Percentiles rank a stretch among this genome's conserved stretches.
Conservation (phyloP, 441 rosid genomes). For the Viola pubescens region DNA sequence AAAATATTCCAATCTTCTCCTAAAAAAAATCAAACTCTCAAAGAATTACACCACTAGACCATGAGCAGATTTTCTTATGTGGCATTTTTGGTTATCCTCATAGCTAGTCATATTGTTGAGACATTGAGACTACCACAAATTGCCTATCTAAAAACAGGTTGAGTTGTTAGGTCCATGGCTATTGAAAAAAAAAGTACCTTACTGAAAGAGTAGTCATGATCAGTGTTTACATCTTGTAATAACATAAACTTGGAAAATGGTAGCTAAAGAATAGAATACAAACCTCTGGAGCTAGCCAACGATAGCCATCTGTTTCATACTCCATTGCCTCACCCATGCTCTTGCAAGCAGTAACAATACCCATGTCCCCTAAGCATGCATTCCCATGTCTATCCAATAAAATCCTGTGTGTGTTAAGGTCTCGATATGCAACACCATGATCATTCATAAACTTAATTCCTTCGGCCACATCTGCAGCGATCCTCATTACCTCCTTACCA, state of each 20-base stretch:
- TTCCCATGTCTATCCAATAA: constrained; percentile 73
- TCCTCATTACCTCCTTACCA: constrained; percentile 62
- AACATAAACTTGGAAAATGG: constrained; percentile 1
- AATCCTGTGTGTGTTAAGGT: constrained; percentile 72
- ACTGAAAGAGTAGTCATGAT: neutral
- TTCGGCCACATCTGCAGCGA: constrained; percentile 69
- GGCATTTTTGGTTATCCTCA: neutral
- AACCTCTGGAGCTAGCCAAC: constrained; percentile 99
- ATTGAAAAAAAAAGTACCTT: neutral
- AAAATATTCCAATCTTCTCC: too few species aligned
- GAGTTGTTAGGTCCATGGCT: neutral
- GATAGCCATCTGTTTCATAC: constrained; percentile 93
- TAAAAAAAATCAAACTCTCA: too few species aligned
- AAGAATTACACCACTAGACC: too few species aligned
- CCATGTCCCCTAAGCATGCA: constrained; percentile 88
- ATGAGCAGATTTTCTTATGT: too few species aligned
- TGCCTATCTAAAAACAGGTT: neutral
- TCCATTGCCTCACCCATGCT: constrained; percentile 74
- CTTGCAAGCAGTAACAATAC: constrained; percentile 81
- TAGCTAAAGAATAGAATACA: constrained; percentile 22
- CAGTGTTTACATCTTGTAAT: constrained; percentile 7
- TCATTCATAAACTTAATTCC: constrained; percentile 79
- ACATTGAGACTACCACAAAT: neutral
- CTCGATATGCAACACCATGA: constrained; percentile 71
- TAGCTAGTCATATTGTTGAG: neutral